Conservation (phyloP, 2,329 filamentous ascomycete species). For the Beauveria medogensis region DNA sequence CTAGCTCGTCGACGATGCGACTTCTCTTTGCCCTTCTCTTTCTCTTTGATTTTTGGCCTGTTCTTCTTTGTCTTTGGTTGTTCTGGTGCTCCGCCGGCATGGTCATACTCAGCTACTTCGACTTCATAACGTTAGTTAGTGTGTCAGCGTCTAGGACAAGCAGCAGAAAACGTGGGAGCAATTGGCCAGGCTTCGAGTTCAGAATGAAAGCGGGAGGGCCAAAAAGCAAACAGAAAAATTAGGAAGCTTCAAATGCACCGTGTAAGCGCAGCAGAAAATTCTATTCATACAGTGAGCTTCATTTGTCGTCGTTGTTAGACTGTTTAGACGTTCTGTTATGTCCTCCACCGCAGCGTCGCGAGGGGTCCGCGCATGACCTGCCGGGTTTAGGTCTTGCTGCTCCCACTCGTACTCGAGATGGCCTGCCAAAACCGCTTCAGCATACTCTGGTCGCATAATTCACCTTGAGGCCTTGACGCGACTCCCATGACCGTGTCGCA, state of each 20-base stretch:
- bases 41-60: slow-evolving; percentile 4
- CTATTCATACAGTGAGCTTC: slow-evolving; percentile 18
- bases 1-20: slow-evolving; percentile 5
- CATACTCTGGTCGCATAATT: neutral
- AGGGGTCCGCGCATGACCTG: slow-evolving; percentile 16
- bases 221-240: neutral
- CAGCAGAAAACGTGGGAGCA: neutral
- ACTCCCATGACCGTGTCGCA: neutral
- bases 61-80: slow-evolving; percentile 5
- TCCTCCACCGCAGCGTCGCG: slow-evolving; percentile 19
- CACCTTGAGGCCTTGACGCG: no score
- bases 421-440: slow-evolving; percentile 15
- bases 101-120: slow-evolving; percentile 15
- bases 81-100: slow-evolving; percentile 13
- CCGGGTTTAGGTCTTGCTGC: slow-evolving; percentile 9
- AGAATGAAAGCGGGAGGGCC: neutral
- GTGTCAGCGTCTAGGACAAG: neutral
- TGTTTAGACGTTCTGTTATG: slow-evolving; percentile 17
- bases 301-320: slow-evolving; percentile 14
- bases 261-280: neutral
- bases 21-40: neutral
- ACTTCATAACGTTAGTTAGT: neutral
- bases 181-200: neutral
- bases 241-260: neutral
- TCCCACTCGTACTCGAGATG: slow-evolving; percentile 20